Base-by-base conservation (phyloP, 2,329 filamentous ascomycete species). In the Stromatinia cepivora region DNA sequence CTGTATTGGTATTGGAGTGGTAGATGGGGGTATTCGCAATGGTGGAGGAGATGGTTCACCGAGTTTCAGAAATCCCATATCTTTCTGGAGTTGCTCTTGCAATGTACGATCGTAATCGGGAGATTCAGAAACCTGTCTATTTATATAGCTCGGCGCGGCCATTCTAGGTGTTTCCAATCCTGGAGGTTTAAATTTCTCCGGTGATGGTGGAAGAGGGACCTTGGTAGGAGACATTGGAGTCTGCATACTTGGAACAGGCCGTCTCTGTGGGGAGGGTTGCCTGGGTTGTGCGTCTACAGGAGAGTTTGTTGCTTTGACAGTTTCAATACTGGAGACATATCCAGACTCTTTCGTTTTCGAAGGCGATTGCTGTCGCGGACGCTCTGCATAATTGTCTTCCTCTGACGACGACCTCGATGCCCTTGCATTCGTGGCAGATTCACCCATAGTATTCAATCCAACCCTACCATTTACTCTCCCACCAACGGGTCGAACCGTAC, bases 401-500 rank as follows among this genome's bases (percentile, higher is more conserved):
- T 87, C 86, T 22, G 83, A 77, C 2, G 84, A 77, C 2, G 84
- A 82, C 58, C 84, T 81, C 17, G 87, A 82, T 46, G 87, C 85
- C 70, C 93, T 86, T 25, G 91, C 87, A 78, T 97, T 97, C 25
- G 91, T 89, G 17, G 90, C 90, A 45, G 91, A 90, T 71, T 94
- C 92, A 73, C 92, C 93, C 88, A 97, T 88, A 0, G 88, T 84
- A 74, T 90, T 85, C 62, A 92, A 82, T 4, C 90, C 90, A 0
- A 85, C 84, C 59, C 87, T 82, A 58, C 87, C 77, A 42, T 84
- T 85, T 71, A 89, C 88, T 39, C 87, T 85, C 67, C 90, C 88
- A 45, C 86, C 87, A n/a, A 90, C 89, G 8, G 96, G 89, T 69
- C 94, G 87, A 66, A 99, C 92, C 0, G 95, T 99, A 56, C 95